A percentile compares a stretch with the other conserved stretches of the same genome.
Conservation (phyloP, 2,329 filamentous ascomycete species). For the Macroventuria anomochaeta region DNA sequence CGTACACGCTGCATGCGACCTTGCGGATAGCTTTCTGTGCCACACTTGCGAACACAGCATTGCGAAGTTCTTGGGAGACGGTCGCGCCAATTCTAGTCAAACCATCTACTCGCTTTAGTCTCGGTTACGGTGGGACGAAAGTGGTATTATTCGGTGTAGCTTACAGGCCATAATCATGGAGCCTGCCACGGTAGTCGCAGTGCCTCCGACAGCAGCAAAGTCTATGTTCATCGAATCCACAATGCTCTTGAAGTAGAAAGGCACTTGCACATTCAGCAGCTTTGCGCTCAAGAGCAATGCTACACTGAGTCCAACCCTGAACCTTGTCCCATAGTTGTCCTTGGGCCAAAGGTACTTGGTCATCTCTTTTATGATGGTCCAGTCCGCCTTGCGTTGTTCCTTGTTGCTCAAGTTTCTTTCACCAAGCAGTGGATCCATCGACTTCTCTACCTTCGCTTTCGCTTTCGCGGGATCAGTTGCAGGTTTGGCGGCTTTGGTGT, state of each 20-base stretch:
- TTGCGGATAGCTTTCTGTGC: constrained; percentile 94
- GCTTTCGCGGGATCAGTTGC: constrained; percentile 23
- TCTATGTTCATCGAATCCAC: constrained; percentile 98
- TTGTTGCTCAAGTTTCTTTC: constrained; percentile 72
- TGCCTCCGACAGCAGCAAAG: constrained; percentile 83
- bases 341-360: constrained; percentile 95
- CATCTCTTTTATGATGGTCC: constrained; percentile 99
- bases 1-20: constrained; percentile 91
- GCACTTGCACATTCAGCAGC: constrained; percentile 92
- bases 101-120: constrained; percentile 64
- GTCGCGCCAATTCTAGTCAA: constrained; percentile 86
- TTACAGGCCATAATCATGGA: constrained; percentile 88
- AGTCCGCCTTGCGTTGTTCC: constrained; percentile 94
- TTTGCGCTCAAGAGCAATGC: constrained; percentile 86
- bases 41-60: constrained; percentile 95
- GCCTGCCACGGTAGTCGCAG: constrained; percentile 85
- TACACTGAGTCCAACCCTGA: constrained; percentile 85
- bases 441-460: constrained; percentile 36
- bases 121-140: constrained; percentile 12
- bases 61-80: constrained; percentile 89
- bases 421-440: constrained; percentile 59
- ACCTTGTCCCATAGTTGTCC: constrained; percentile 79
- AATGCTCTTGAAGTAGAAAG: constrained; percentile 98
- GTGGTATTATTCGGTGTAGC: constrained; percentile 33
- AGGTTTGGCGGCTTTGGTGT: constrained; percentile 30